A percentile compares a stretch with the other conserved stretches of the same genome.
Conservation (phyloP, 2,329 filamentous ascomycete species). For the Venturia pyrina region DNA sequence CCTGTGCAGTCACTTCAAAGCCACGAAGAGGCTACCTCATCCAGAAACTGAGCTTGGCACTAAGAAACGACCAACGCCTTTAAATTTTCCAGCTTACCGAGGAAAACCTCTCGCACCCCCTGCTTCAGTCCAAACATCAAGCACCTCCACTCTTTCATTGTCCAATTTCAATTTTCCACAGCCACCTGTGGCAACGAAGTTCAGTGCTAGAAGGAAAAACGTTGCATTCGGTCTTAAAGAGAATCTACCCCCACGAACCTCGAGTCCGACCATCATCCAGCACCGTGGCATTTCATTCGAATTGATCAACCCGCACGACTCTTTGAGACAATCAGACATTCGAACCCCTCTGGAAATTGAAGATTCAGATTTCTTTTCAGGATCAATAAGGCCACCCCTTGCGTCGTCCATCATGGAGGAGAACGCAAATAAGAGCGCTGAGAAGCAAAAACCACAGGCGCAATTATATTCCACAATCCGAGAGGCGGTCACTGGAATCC, state of each 20-base stretch:
- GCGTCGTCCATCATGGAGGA: neutral
- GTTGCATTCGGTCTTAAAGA: neutral
- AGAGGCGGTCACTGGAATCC: neutral
- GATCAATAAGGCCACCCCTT: neutral
- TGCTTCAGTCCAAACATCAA: neutral
- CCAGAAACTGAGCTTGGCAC: neutral
- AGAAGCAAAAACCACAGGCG: neutral
- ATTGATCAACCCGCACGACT: slow-evolving; percentile 10
- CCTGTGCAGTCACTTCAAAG: slow-evolving; percentile 7
- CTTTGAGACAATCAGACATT: slow-evolving; percentile 5
- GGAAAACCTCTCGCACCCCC: slow-evolving; percentile 3
- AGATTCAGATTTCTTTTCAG: neutral
- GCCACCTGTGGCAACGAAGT: neutral
- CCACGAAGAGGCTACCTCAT: slow-evolving; percentile 8
- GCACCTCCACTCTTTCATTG: slow-evolving; percentile 9
- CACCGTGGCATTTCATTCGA: slow-evolving; percentile 10
- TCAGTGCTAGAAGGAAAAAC: neutral
- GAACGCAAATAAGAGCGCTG: neutral
- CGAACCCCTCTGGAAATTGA: slow-evolving; percentile 5
- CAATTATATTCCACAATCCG: neutral
- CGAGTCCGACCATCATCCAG: neutral
- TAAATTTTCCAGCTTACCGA: neutral
- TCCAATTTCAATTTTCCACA: slow-evolving; percentile 10
- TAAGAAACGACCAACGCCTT: neutral
- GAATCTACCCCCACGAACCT: neutral